Conservation (phyloP, 2,329 filamentous ascomycete species). For the Penicillium sp. region DNA sequence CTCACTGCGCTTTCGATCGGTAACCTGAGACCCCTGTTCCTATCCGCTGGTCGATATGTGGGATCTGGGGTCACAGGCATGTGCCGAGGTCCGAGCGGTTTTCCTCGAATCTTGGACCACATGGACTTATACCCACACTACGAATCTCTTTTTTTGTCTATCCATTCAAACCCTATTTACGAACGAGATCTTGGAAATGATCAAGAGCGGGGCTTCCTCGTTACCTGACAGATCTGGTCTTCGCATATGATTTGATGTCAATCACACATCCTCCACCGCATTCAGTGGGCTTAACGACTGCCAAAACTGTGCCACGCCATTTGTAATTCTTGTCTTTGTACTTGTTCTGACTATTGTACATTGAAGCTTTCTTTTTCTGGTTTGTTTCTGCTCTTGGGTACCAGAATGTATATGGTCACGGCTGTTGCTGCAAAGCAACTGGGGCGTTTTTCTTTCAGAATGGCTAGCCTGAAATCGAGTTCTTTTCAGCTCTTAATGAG, state of each 20-base stretch:
- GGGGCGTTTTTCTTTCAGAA: constrained; percentile 14
- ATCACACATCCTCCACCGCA: background rate
- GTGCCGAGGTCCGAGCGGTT: constrained; percentile 16
- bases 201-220: background rate
- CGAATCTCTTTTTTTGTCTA: constrained; percentile 11
- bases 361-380: constrained; percentile 4
- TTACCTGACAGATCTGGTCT: background rate
- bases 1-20: background rate
- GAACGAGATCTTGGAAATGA: background rate
- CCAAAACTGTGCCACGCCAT: background rate
- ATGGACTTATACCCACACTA: constrained; percentile 12
- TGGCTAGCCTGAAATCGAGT: background rate
- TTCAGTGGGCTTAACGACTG: background rate
- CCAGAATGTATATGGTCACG: constrained; percentile 15
- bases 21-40: background rate
- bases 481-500: background rate
- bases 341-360: constrained; percentile 3
- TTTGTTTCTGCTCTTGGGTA: background rate
- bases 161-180: background rate
- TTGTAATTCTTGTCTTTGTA: background rate
- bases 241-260: background rate
- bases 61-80: background rate
- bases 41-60: constrained; percentile 6
- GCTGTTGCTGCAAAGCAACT: constrained; percentile 13
- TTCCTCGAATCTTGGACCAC: constrained; percentile 1